Base-by-base conservation (phyloP, 345 rosid genomes). In the Lepidium didymum region DNA sequence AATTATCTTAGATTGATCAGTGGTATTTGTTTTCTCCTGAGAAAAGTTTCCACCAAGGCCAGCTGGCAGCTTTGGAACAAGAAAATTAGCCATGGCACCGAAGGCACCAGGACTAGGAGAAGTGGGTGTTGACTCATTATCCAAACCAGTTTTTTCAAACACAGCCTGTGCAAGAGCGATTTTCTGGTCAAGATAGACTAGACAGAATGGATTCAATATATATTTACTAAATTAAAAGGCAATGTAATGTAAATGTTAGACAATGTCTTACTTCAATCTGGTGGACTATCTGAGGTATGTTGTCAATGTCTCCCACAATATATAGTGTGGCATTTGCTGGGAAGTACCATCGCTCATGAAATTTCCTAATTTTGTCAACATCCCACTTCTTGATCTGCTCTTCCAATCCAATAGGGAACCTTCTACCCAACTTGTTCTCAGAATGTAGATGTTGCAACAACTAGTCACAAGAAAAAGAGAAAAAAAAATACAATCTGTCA, bases 311-410 rank as follows among this genome's bases (percentile, higher is more conserved):
- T n/a, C 99, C 99, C 74, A 95, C 99, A 64, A 91, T 91, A 72
- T 91, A 91, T 54, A 95, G 72, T 46, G 97, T 95, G 56, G 97
- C 97, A 83, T 95, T 95, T 47, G 89, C 97, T 38, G 97, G 97
- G 78, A 89, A 95, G 80, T 95, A 95, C 99, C 99, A 95, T 31
- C 92, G 88, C 72, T 95, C 99, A 77, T 95, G 99, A 76, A 91
- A 95, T 76, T 95, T 95, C 83, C 93, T 87, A 62, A 95, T 95
- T 81, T 87, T 91, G 76, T 95, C 99, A 18, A 89, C 96, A 79
- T 95, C 99, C 99, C 97, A 95, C 74, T 89, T 91, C 87, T 89
- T 89, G 78, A 91, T 95, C 81, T 95, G 97, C 83, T 89, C 96
- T 72, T 91, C 97, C 70, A 95, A 74, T 72, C 99, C 99, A 79